phyloP scores from a whole-genome alignment of 257 asterid genomes.

The Anisodus tanguticus region DNA sequence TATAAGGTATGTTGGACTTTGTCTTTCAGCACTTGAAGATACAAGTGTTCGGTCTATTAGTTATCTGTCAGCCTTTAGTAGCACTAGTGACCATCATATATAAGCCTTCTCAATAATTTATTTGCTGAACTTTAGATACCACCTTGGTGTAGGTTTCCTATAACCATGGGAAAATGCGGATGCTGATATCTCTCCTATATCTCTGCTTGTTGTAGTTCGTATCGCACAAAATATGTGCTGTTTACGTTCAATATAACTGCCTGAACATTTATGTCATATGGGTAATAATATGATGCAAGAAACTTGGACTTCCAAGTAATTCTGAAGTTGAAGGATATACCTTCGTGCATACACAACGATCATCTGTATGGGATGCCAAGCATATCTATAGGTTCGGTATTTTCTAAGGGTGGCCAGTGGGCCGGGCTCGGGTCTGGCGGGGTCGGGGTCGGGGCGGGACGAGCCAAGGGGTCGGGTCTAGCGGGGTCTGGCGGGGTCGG shows the following conservation, averaged over 20 bases:
- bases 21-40: slow-evolving; percentile 17
- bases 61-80: neutral
- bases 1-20: slow-evolving; percentile 66
- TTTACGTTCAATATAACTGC: neutral
- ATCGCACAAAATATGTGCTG: neutral
- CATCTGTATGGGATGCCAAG: neutral
- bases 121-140: neutral
- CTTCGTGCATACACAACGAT: neutral
- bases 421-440: no score
- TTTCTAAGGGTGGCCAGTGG: no score
- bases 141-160: neutral
- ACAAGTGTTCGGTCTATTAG: neutral
- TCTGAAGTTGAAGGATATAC: neutral
- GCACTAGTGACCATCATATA: neutral
- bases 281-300: neutral
- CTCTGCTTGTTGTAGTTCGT: neutral
- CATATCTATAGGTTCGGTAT: neutral
- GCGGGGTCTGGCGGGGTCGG: no score
- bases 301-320: neutral
- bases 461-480: no score
- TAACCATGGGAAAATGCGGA: neutral
- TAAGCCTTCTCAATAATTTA: neutral
- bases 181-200: neutral
- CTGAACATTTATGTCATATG: neutral
- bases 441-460: no score